phyloP scores from a whole-genome alignment of 441 rosid genomes.

The Croton setiger region DNA sequence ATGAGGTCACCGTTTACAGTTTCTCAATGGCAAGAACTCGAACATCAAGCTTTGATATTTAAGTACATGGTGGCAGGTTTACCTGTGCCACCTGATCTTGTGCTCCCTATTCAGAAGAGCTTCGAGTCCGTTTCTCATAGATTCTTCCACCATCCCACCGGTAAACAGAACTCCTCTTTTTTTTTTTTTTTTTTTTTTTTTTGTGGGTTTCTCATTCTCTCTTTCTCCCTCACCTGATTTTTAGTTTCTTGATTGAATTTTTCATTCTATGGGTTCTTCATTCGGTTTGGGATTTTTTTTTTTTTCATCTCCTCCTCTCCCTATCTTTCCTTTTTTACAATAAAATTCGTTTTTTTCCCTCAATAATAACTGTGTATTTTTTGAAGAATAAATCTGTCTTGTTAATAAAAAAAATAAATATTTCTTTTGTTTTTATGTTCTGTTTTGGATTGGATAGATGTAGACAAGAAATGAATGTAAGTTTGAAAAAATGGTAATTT shows the following conservation, averaged over 20 bases:
- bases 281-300: slow-evolving; percentile 15
- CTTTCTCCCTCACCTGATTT: slow-evolving; percentile 6
- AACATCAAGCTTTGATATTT: slow-evolving; percentile 84
- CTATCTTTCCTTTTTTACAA: not conserved
- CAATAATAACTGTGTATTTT: not conserved
- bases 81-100: slow-evolving; percentile 81
- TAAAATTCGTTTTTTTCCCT: not conserved
- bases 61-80: slow-evolving; percentile 83
- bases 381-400: slow-evolving; percentile 5
- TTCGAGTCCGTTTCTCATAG: slow-evolving; percentile 55
- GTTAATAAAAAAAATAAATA: not conserved
- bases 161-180: slow-evolving; percentile 27
- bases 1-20: slow-evolving; percentile 54
- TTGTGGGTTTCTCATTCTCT: not conserved
- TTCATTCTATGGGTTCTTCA: slow-evolving; percentile 12
- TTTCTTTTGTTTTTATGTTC: slow-evolving; percentile 4
- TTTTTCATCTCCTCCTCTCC: not conserved
- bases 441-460: slow-evolving; percentile 8
- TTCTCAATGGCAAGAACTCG: slow-evolving; percentile 89
- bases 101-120: slow-evolving; percentile 69
- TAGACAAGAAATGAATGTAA: not conserved
- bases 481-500: not conserved
- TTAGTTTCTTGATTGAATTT: not conserved
- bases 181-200: not conserved
- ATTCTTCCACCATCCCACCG: slow-evolving; percentile 55